Base-by-base conservation (phyloP, 2,329 filamentous ascomycete species). In the Aaosphaeria pasadenensis region DNA sequence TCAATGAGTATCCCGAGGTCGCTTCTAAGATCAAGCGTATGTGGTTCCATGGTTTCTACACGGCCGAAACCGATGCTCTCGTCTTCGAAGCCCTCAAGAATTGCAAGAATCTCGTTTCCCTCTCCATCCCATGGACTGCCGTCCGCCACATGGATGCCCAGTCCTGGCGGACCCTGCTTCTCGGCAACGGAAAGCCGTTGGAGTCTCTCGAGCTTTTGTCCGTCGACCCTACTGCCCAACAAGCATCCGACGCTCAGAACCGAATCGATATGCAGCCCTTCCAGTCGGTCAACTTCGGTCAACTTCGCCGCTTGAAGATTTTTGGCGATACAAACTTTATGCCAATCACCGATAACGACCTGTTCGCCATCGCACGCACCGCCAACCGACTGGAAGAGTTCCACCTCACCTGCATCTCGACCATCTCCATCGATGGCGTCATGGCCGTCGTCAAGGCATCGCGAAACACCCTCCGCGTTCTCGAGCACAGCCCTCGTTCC, bases 1-100 rank as follows among this genome's bases (percentile, higher is more conserved):
- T 80, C 57, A 62, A 66, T 33, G 56, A 70, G 36, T 73, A 71
- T 43, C 74, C 77, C 1, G 61, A 69, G 30, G 66, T 79, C 7
- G 77, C 77, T 3, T 64, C 68, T 24, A 72, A 77, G 56, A 77
- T 80, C 47, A 74, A 72, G 47, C 74, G 77, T 41, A 70, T 81
- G 57, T 80, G 77, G 76, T 79, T 81, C 61, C 75, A 80, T 48
- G 78, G 77, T 43, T 79, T 80, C 61, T 75, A 80, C 63, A 73
- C 72, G 5, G 70, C 74, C 42, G 72, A 79, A 53, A 79, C 77
- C 4, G 75, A 78, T 56, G 67, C 69, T 30, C 67, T 77, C 50
- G 74, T 81, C 44, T 75, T 79, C 49, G 67, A 72, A 11, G 73
- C 76, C 42, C 66, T 80, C 32, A 67, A 69, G 47, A 72, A 71